Base-by-base conservation (phyloP, 345 rosid species). In the Citropsis articulata region DNA sequence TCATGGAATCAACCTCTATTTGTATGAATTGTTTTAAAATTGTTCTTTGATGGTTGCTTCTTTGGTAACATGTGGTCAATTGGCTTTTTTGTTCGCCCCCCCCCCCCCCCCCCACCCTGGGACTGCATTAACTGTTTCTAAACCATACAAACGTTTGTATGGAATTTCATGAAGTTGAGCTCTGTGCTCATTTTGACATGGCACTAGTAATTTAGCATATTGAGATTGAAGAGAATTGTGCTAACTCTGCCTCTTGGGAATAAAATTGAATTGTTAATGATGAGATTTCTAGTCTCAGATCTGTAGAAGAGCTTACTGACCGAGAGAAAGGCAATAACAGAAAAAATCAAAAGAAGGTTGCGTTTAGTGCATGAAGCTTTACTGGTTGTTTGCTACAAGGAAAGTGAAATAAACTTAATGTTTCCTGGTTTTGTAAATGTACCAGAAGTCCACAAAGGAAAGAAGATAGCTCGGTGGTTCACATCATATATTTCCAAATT, bases 401-500 rank as follows among this genome's bases (percentile, higher is more conserved):
- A 36, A 53, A 40, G 18, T 28, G 45, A 66, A 64, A n/a, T 19
- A 62, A 4, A n/a, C 25, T 28, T 69, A n/a, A 65, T 68, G 22
- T 67, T 83, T 78, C 59, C 12, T 81, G 75, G 48, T 84, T 78
- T 76, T 40, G 22, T 48, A 67, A 73, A 48, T 78, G 71, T 72
- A 75, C 55, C 75, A 78, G 90, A 89, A 71, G 55, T 31, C 38
- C 81, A n/a, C 56, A 87, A 85, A 83, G 92, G 92, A 65, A 91
- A 83, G 82, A 92, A 84, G 77, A 77, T 88, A 65, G 80, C 90
- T 30, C 89, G 78, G 76, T 89, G 93, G 93, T 78, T 89, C 50
- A 65, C 90, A 50, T 89, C 97, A 8, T 85, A 87, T 87, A 87
- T 89, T 69, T 82, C 88, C 57, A 86, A 75, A 84, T 60, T 77